Base-by-base conservation (phyloP, 495 filamentous ascomycete genomes). In the Hapsidospora chrysogenum region DNA sequence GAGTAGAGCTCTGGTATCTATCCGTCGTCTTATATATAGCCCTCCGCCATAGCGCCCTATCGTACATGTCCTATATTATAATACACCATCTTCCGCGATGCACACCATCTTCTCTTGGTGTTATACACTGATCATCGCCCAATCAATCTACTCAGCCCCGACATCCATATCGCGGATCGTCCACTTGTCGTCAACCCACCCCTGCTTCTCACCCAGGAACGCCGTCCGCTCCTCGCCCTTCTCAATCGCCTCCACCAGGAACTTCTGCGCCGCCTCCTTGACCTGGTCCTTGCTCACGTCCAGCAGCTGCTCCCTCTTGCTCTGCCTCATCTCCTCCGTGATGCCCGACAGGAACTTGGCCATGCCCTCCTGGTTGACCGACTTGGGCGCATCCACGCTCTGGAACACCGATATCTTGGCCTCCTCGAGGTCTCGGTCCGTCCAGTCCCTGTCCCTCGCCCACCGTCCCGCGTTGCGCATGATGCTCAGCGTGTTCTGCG, bases 341-440 rank as follows among this genome's bases (percentile, higher is more conserved):
- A 97, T 68, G 15, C 83, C 81, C 39, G 74, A 80, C 54, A 89
- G 58, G 57, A 97, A 97, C 39, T 77, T 70, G 23, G 67, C 63
- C 70, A 92, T 75, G 18, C 89, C 89, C 42, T 95, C 87, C 22
- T 79, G 65, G 48, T 76, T 85, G n/a, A 95, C 85, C 35, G 77
- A 76, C 38, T 78, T 60, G 2, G 89, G 89, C 2, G 86, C 86
- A 58, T 97, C 89, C n/a, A 95, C 71, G n/a, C 71, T 63, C 50
- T 97, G 85, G 65, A 97, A 97, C 29, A 94, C 79, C 25, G 80
- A 80, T 33, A 96, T 67, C 56, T 97, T 95, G 22, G 89, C 92
- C 50, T 96, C 92, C 52, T 95, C 86, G 10, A 97, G 64, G 48
- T 96, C 87, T 14, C 74, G 75, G 16, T 76, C 77, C 0, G 76